Evolutionary conservation across 1,284 basidiomycete species (phyloP).

Genomic region (Pseudozyma sp.): DNA sequence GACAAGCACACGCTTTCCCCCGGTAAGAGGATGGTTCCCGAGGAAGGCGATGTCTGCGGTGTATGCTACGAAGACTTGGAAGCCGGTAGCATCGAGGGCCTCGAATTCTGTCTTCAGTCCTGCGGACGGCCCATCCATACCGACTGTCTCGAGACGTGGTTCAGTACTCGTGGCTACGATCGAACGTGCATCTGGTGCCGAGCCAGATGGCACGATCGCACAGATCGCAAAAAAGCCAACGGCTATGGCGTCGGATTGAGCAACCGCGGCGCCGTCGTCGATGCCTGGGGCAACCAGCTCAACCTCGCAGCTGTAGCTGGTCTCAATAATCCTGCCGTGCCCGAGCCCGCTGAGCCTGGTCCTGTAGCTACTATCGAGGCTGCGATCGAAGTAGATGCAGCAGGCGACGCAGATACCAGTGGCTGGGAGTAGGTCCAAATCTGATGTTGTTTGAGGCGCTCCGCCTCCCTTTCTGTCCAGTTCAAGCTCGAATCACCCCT

Average conservation of each 20-base stretch:
- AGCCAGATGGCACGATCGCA: conserved; percentile 27
- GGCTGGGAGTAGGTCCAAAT: conserved; percentile 10
- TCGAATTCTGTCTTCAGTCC: conserved; percentile 43
- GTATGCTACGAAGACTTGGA: conserved; percentile 50
- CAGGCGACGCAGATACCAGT: conserved; percentile 2
- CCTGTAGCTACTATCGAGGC: not conserved
- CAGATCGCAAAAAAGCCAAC: not conserved
- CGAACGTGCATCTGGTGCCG: conserved; percentile 49
- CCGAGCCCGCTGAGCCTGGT: conserved; percentile 10
- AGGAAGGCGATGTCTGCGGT: conserved; percentile 43
- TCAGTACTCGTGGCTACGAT: conserved; percentile 22
- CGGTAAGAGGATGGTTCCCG: conserved; percentile 35
- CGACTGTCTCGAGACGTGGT: conserved; percentile 44
- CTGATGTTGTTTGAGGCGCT: not conserved
- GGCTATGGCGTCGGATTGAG: conserved; percentile 38
- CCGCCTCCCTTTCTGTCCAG: not conserved
- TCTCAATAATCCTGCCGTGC: conserved; percentile 13
- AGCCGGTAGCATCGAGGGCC: conserved; percentile 28
- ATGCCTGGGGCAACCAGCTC: conserved; percentile 25
- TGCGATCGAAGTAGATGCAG: conserved; percentile 3
- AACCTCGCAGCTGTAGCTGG: conserved; percentile 38
- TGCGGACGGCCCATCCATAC: conserved; percentile 47
- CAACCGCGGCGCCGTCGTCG: conserved; percentile 22
- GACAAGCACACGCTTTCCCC: not conserved
- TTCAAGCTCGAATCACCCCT: not conserved